Evolutionary conservation across 2,329 filamentous ascomycete species (phyloP), one percentile per base, ranked within the genome.

Genomic region (Microsporum canis): DNA sequence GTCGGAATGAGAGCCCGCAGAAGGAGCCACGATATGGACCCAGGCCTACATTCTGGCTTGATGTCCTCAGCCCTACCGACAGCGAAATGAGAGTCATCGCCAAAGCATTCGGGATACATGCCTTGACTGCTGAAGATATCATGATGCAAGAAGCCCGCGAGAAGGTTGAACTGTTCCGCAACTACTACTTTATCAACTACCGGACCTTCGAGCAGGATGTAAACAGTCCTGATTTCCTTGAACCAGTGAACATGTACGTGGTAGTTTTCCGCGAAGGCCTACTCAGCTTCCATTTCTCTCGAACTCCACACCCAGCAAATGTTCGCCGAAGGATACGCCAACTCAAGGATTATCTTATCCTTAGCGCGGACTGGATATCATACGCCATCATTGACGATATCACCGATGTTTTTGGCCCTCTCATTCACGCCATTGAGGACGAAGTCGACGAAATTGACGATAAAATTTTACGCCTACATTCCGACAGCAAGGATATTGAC

Each of bases 121-220:
- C 94, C 0, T 78, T 99, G 62, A 99, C 94, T 0, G 87, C 90
- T 1, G 94, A 99, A 73, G 94, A 99, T 71, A 96, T 99, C 68
- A 87, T 97, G 82, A 87, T 96, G 78, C 90, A 97, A 72, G 94
- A 99, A 77, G 89, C 91, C 45, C 91, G 94, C 27, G 94, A 99
- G 71, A 99, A 99, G 76, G 94, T 99, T 0, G 94, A 99, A 73
- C 81, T 99, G 0, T 99, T 99, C 79, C 87, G 89, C 38, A 88
- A 95, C 72, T 99, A 99, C 77, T 99, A 99, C 74, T 96, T 99
- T 69, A 89, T 99, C 76, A 97, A 96, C 73, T 99, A 99, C 73
- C 88, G 94, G 14, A 95, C 91, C 0, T 99, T 99, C 70, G 94
- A 99, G 71, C 94, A 97, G 72, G 94, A 99, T 70, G 84, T 85